Conservation (phyloP, 2,329 filamentous ascomycete genomes). For the Xylaria sp. region DNA sequence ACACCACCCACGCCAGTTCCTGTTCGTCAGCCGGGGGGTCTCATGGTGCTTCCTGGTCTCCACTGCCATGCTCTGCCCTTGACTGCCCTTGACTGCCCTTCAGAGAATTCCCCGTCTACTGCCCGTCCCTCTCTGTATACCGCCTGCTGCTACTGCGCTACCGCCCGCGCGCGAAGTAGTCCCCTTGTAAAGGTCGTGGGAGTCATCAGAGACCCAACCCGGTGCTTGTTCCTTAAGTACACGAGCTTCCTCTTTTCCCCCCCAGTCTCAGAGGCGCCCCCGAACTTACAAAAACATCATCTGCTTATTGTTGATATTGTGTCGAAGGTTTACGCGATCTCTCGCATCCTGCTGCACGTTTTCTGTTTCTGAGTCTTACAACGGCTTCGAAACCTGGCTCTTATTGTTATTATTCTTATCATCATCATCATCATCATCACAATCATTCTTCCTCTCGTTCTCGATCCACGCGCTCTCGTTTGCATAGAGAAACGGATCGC, state of each 20-base stretch:
- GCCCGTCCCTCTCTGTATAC: not conserved
- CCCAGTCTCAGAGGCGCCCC: slow-evolving; percentile 45
- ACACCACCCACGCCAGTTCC: slow-evolving; percentile 44
- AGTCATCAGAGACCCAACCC: slow-evolving; percentile 31
- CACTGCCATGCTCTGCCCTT: slow-evolving; percentile 43
- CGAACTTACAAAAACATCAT: slow-evolving; percentile 42
- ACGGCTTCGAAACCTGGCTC: slow-evolving; percentile 29
- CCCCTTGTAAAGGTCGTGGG: slow-evolving; percentile 22
- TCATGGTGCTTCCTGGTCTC: slow-evolving; percentile 44
- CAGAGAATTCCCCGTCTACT: slow-evolving; percentile 38
- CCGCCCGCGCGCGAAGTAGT: slow-evolving; percentile 29
- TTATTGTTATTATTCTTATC: slow-evolving; percentile 12
- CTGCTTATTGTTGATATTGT: slow-evolving; percentile 30
- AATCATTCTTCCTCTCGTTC: not conserved
- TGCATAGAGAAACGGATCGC: slow-evolving; percentile 43
- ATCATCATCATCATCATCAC: slow-evolving; percentile 7
- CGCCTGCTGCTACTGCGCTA: slow-evolving; percentile 33
- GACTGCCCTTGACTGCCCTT: slow-evolving; percentile 33
- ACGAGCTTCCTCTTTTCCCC: slow-evolving; percentile 42
- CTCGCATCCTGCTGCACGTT: not conserved
- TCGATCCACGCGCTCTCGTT: slow-evolving; percentile 43
- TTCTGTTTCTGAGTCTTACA: slow-evolving; percentile 6
- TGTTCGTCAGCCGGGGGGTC: slow-evolving; percentile 47
- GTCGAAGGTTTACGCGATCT: not conserved
- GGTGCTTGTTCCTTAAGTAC: slow-evolving; percentile 46